Evolutionary conservation across 2,329 filamentous ascomycete genomes (phyloP).

Genomic region (Paraphoma chrysanthemicola): DNA sequence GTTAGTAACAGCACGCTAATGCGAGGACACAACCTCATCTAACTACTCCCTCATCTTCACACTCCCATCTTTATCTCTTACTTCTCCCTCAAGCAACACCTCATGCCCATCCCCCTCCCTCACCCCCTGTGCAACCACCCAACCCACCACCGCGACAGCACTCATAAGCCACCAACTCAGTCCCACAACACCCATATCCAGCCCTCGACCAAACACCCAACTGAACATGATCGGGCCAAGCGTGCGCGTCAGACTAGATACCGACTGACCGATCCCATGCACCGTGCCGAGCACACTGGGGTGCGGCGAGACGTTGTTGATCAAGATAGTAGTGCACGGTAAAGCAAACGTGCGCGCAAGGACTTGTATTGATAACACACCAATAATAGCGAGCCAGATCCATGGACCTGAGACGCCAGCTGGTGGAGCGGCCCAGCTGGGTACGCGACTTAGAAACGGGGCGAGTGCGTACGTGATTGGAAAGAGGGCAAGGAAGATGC

Average conservation of each 20-base stretch:
- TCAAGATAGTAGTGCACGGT: conserved; percentile 63
- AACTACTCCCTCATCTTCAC: conserved; percentile 21
- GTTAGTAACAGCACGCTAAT: too few species aligned
- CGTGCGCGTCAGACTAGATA: conserved; percentile 65
- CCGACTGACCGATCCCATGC: conserved; percentile 66
- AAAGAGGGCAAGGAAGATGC: conserved; percentile 52
- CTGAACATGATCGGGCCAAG: conserved; percentile 68
- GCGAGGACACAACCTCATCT: not conserved
- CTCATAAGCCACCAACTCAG: conserved; percentile 65
- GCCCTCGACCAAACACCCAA: conserved; percentile 65
- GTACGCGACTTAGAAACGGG: conserved; percentile 53
- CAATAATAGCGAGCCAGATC: conserved; percentile 53
- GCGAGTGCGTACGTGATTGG: conserved; percentile 53
- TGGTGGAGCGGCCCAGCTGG: conserved; percentile 49
- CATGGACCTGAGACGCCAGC: conserved; percentile 47
- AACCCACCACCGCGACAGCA: conserved; percentile 57
- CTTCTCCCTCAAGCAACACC: conserved; percentile 69
- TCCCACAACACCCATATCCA: conserved; percentile 65
- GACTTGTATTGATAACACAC: conserved; percentile 54
- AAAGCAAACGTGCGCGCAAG: conserved; percentile 59
- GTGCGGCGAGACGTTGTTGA: conserved; percentile 59
- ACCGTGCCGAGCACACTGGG: conserved; percentile 62
- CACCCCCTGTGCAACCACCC: conserved; percentile 62
- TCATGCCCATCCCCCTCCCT: conserved; percentile 70
- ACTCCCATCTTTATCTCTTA: conserved; percentile 50